Evolutionary conservation across 306 rosid species (phyloP), one percentile per base, ranked within the genome.

Genomic region (Ziziphus jujuba): DNA sequence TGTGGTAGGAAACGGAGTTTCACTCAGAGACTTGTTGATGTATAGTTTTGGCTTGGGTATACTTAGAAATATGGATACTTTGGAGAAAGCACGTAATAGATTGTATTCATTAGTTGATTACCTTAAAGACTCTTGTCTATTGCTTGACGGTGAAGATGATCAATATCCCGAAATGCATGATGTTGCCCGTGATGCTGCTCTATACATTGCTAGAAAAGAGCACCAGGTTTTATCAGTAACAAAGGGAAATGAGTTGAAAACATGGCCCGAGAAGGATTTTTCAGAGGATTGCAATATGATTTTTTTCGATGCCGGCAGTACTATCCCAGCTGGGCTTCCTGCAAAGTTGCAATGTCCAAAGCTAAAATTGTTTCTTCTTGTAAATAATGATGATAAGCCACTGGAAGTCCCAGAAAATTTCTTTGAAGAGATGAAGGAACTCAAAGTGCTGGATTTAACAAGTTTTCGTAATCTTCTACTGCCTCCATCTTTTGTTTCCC

Each of bases 1-100:
- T 50, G 56, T 63, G 1, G 51, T 33, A 57, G 25, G 34, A 2
- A 40, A 65, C 57, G 44, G 40, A 5, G 34, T 67, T 11, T 1
- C 31, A n/a, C 45, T 52, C 31, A 7, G 17, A 16, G 82, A 87
- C 51, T 76, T 82, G 64, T 52, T 80, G 59, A 78, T 76, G 48
- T 77, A 76, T 59, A 52, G 68, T 13, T 61, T 71, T 56, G 81
- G 77, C 16, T 11, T 77, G 55, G 72, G 77, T 8, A 23, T 77
- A 55, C 33, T 77, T 2, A 65, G 59, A 9, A 20, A 38, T 16
- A 51, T 60, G 1, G 17, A 57, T 23, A 38, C 76, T 17, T 14
- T 77, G 56, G 49, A 21, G 3, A 35, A 21, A 31, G 77, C 72
- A 45, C 28, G 63, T 34, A 9, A 67, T 55, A 56, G 54, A 34